These are phyloP conservation scores for Euphorbia schlechtendalii DNA, from an alignment of 441 rosid species.

Conservation along the genomic window DNA sequence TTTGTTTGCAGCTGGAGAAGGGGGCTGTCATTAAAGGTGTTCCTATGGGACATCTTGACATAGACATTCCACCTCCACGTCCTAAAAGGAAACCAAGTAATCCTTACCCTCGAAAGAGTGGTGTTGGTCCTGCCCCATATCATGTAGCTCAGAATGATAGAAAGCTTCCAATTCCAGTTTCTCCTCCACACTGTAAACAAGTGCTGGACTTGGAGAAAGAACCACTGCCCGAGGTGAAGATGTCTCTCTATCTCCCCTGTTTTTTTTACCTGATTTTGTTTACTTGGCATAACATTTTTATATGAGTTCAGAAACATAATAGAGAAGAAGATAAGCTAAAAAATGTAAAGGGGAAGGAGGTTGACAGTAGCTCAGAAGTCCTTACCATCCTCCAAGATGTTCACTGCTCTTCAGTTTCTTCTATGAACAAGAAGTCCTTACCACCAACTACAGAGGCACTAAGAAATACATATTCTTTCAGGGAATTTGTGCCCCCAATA, in stretches of 20 bases:
- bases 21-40: constrained; percentile 84
- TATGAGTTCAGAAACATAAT: constrained; percentile 35
- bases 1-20: constrained; percentile 79
- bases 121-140: constrained; percentile 33
- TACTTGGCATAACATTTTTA: constrained; percentile 8
- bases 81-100: constrained; percentile 90
- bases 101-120: constrained; percentile 89
- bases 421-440: constrained; percentile 40
- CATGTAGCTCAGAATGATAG: constrained; percentile 53
- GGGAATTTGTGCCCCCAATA: constrained; percentile 44
- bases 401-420: constrained; percentile 45
- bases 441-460: constrained; percentile 25
- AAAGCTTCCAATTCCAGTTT: constrained; percentile 34
- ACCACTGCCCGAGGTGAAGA: constrained; percentile 53
- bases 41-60: constrained; percentile 67
- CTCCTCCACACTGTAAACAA: constrained; percentile 42
- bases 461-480: constrained; percentile 38
- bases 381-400: constrained; percentile 42
- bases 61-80: constrained; percentile 96
- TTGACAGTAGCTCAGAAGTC: constrained; percentile 60
- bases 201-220: constrained; percentile 59
- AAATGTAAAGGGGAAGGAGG: constrained; percentile 48
- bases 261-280: constrained; percentile 13
- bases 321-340: constrained; percentile 39
- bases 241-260: constrained; percentile 3